Conservation (phyloP, 148 eudicot genomes). For the Nyssa sinensis region DNA sequence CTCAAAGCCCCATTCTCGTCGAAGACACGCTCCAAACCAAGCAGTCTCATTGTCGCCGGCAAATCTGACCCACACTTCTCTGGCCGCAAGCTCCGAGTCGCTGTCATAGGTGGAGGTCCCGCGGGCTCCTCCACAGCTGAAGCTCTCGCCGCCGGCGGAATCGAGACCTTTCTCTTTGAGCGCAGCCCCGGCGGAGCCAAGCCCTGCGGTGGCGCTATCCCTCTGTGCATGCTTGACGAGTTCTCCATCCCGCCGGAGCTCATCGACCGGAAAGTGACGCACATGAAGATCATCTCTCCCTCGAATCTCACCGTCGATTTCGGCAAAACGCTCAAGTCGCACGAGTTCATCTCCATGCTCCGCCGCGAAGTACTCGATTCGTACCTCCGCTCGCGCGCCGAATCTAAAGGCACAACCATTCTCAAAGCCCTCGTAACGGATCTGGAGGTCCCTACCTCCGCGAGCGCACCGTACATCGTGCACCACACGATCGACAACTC, state of each 20-base stretch:
- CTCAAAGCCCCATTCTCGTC: conserved; percentile 17
- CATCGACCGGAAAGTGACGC: conserved; percentile 77
- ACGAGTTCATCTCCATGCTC: conserved; percentile 91
- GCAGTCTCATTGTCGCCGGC: conserved; percentile 20
- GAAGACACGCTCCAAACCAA: background rate
- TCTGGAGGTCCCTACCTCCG: conserved; percentile 45
- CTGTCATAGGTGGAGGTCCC: conserved; percentile 88
- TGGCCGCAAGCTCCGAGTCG: conserved; percentile 57
- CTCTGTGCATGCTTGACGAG: conserved; percentile 89
- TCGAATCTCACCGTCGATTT: conserved; percentile 76
- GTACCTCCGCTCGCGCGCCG: conserved; percentile 66
- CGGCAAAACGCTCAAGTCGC: conserved; percentile 68
- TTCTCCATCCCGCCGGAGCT: conserved; percentile 61
- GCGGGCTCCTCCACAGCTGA: conserved; percentile 90
- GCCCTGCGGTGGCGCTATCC: conserved; percentile 96
- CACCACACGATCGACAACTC: conserved; percentile 41
- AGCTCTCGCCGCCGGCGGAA: conserved; percentile 63
- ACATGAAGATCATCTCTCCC: conserved; percentile 81
- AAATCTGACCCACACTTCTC: conserved; percentile 20
- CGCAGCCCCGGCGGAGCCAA: conserved; percentile 71
- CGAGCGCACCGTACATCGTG: conserved; percentile 45
- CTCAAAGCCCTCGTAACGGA: conserved; percentile 58
- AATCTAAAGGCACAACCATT: conserved; percentile 48
- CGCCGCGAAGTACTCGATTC: conserved; percentile 89
- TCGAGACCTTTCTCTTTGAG: conserved; percentile 82